Percentiles rank a stretch among this genome's conserved stretches.
phyloP scores from a whole-genome alignment of 2,329 filamentous ascomycete species.

The Aspergillus hiratsukae region DNA sequence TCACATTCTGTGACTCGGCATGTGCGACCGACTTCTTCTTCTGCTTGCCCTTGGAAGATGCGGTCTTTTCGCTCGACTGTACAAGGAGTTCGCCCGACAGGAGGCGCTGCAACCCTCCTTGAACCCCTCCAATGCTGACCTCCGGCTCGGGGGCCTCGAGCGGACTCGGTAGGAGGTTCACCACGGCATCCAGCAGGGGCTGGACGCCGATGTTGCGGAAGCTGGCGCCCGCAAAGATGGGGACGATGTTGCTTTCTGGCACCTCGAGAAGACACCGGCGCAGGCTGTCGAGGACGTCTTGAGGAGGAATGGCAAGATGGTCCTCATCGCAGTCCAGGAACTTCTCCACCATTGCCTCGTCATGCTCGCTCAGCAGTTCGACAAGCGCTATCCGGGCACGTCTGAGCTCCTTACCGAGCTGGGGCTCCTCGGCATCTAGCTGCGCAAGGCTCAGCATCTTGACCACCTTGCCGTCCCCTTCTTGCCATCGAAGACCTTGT shows the following conservation, averaged over 20 bases:
- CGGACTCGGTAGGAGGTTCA: slow-evolving; percentile 82
- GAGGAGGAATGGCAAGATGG: slow-evolving; percentile 60
- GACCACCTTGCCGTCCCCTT: slow-evolving; percentile 61
- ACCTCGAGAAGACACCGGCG: slow-evolving; percentile 63
- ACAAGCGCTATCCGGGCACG: slow-evolving; percentile 72
- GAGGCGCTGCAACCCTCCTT: slow-evolving; percentile 51
- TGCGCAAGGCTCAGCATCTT: slow-evolving; percentile 53
- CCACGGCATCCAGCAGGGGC: slow-evolving; percentile 80
- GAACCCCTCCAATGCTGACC: slow-evolving; percentile 60
- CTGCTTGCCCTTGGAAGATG: slow-evolving; percentile 36
- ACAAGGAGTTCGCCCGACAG: slow-evolving; percentile 44
- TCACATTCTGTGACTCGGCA: slow-evolving; percentile 42
- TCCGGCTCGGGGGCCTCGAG: slow-evolving; percentile 73
- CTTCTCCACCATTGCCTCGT: slow-evolving; percentile 77
- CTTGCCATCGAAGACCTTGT: slow-evolving; percentile 69
- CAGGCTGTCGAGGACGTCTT: slow-evolving; percentile 67
- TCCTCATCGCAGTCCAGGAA: slow-evolving; percentile 77
- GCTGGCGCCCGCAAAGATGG: slow-evolving; percentile 86
- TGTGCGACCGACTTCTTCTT: slow-evolving; percentile 40
- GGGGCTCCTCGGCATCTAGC: slow-evolving; percentile 47
- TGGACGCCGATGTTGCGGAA: slow-evolving; percentile 93
- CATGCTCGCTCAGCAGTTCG: slow-evolving; percentile 81
- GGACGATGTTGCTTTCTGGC: slow-evolving; percentile 65
- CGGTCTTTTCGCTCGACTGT: slow-evolving; percentile 28
- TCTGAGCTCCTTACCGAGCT: slow-evolving; percentile 62